Conservation (phyloP, 108 stramenopile genomes). For the Cylindrotheca fusiformis region DNA sequence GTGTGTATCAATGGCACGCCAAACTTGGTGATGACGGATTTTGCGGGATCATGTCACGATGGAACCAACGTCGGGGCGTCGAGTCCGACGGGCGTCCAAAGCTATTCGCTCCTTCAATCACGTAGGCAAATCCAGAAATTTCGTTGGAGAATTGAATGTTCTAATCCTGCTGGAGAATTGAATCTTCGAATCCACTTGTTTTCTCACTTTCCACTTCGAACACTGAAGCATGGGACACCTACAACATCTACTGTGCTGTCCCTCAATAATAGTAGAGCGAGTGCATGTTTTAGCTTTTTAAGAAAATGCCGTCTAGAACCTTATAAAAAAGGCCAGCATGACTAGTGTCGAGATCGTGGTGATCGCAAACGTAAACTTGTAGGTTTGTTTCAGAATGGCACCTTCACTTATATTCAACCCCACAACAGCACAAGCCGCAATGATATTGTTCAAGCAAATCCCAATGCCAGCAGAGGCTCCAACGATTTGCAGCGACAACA, state of each 20-base stretch:
- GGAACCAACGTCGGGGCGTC: conserved; percentile 62
- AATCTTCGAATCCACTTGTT: too few relatives aligned
- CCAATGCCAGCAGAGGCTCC: conserved; percentile 72
- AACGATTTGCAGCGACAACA: conserved; percentile 60
- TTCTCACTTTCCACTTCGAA: too few relatives aligned
- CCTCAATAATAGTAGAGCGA: too few relatives aligned
- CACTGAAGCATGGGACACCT: too few relatives aligned
- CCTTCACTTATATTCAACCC: conserved; percentile 60
- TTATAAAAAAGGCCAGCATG: conserved; percentile 53
- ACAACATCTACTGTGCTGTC: too few relatives aligned
- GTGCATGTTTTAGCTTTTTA: too few relatives aligned
- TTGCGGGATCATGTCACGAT: conserved; percentile 43
- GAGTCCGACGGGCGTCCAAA: conserved; percentile 66
- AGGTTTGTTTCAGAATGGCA: conserved; percentile 45
- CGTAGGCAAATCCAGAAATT: conserved; percentile 58
- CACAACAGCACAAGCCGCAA: conserved; percentile 52
- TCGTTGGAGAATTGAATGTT: too few relatives aligned
- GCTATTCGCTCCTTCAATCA: conserved; percentile 68
- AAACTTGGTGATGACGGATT: conserved; percentile 54
- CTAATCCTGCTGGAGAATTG: too few relatives aligned
- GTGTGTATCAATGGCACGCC: conserved; percentile 63
- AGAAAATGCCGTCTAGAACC: too few relatives aligned
- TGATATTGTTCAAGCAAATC: too few relatives aligned
- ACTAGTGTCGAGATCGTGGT: conserved; percentile 44
- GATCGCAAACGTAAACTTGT: conserved; percentile 41